phyloP scores from a whole-genome alignment of 768 basidiomycete genomes.

The Lactarius evosmus region DNA sequence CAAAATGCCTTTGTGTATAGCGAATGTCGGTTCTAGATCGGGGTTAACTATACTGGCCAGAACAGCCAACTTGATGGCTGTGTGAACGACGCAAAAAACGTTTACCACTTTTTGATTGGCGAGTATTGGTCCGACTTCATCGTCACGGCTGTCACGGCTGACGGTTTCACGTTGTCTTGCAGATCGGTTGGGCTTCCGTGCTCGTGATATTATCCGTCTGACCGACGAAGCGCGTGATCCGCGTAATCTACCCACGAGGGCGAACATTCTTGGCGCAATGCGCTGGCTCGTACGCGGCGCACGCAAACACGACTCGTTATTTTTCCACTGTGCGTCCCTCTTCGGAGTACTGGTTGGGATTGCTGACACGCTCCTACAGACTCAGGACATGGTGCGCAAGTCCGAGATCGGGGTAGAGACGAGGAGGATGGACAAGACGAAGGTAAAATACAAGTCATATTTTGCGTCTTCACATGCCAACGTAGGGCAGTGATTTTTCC shows the following conservation, averaged over 20 bases:
- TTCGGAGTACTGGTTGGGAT: not conserved
- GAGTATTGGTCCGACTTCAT: not conserved
- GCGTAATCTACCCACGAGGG: slow-evolving; percentile 42
- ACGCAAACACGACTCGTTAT: slow-evolving; percentile 44
- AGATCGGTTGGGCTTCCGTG: slow-evolving; percentile 41
- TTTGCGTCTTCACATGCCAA: not conserved
- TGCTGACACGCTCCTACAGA: slow-evolving; percentile 22
- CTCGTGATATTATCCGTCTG: slow-evolving; percentile 49
- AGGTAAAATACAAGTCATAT: slow-evolving; percentile 16
- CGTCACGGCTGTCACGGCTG: not conserved
- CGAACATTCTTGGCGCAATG: slow-evolving; percentile 50
- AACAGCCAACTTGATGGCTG: slow-evolving; percentile 42
- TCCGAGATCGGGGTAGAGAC: slow-evolving; percentile 40
- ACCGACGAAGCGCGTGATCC: slow-evolving; percentile 41
- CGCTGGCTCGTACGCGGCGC: slow-evolving; percentile 50
- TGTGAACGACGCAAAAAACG: slow-evolving; percentile 49
- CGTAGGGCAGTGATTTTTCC: slow-evolving; percentile 42
- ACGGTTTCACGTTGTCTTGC: not conserved
- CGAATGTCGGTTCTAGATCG: slow-evolving; percentile 37
- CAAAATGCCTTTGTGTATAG: not conserved
- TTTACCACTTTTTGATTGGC: slow-evolving; percentile 41
- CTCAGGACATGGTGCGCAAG: slow-evolving; percentile 52
- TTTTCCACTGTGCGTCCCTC: slow-evolving; percentile 38
- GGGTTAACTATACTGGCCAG: slow-evolving; percentile 45
- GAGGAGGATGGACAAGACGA: slow-evolving; percentile 43